Evolutionary conservation across 164 flowering plant genomes (phyloP).

Genomic region (Cinnamomum micranthum): DNA sequence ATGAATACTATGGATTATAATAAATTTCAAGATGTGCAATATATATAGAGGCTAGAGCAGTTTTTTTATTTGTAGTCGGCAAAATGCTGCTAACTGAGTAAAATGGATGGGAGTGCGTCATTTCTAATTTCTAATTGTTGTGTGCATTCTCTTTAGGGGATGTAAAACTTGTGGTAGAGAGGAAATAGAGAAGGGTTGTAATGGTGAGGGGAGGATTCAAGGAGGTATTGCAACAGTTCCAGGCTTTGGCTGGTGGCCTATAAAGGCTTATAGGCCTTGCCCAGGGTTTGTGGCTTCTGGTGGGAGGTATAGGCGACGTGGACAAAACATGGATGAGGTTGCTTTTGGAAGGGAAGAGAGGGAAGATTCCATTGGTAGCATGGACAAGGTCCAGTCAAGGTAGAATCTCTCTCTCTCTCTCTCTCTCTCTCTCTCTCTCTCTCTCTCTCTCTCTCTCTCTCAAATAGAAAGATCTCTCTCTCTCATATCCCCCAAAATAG

Average conservation of each 20-base stretch:
- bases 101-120: neutral
- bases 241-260: constrained; percentile 99
- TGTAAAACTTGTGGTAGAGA: constrained; percentile 79
- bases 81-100: neutral
- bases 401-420: constrained; percentile 15
- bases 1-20: neutral
- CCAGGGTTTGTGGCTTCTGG: constrained; percentile 86
- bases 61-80: neutral
- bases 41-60: too few species aligned
- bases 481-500: neutral
- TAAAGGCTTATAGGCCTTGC: constrained; percentile 93
- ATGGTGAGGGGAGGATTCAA: constrained; percentile 96
- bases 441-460: neutral
- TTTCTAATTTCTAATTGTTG: neutral
- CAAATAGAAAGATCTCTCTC: too few species aligned
- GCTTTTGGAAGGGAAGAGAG: constrained; percentile 51
- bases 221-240: constrained; percentile 95
- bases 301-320: constrained; percentile 75
- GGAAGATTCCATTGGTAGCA: constrained; percentile 15
- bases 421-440: neutral
- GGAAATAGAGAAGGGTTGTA: constrained; percentile 81
- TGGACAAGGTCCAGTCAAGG: constrained; percentile 39
- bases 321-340: constrained; percentile 98
- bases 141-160: constrained; percentile 30
- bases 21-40: neutral